Base-by-base conservation (phyloP, 331 rosid species). In the Arachis monticola region DNA sequence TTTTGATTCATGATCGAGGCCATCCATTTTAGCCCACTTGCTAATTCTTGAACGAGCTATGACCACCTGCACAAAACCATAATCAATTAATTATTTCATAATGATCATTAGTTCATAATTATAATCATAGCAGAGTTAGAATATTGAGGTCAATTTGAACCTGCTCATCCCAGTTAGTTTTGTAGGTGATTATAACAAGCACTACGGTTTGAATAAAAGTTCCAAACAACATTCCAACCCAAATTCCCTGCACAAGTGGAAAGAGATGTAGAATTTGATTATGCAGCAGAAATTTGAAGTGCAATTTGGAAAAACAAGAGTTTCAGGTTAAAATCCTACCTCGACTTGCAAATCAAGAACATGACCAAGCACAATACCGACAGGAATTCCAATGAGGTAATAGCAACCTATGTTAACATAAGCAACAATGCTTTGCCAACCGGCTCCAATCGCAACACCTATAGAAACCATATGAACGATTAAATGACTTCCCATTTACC, bases 221-320 rank as follows among this genome's bases (percentile, higher is more conserved):
- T 57, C 90, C 90, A 45, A 86, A 58, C 62, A 65, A 10, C 90
- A 83, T 83, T 48, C 87, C 90, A 56, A 83, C 52, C 90, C 90
- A 86, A 59, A 86, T 61, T 42, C 90, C 90, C 87, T 86, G 62
- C 75, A 61, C 14, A 17, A 12, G 10, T 10, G 14, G 40, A 32
- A 32, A 32, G 38, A 60, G 4, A 6, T n/a, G 38, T 31, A 6
- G 30, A 10, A 60, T 31, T 72, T 11, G 32, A 46, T 46, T 35
- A 59, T 45, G 40, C 30, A 59, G 11, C 13, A 30, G 5, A 17
- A 46, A 72, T 9, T 45, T 72, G 14, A 10, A 22, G 42, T 42
- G n/a, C 65, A 17, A 17, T 44, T 70, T 13, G 9, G 13, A 22
- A 22, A 69, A 14, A 41, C 1, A 11, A 67, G 27, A 35, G 41